Base-by-base conservation (phyloP, 345 rosid species). In the Clarkia xantiana region DNA sequence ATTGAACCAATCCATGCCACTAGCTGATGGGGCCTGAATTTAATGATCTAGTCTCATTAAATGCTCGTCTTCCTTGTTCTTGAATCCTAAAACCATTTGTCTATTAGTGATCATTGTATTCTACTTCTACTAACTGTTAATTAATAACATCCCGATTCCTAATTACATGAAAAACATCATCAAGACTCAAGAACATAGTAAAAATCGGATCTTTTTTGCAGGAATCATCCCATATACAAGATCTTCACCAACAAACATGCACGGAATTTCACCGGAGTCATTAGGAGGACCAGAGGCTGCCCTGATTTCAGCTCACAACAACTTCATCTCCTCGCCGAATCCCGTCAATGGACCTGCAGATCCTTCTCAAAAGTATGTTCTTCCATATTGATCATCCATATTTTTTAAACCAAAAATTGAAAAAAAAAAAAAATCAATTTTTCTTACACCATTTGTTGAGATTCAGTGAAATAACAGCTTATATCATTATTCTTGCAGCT, bases 151-250 rank as follows among this genome's bases (percentile, higher is more conserved):
- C n/a, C n/a, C n/a, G n/a, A n/a, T n/a, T 22, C 3, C 25, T 22
- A 22, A 22, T 22, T 22, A 22, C 25, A 22, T 22, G 25, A 22
- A 22, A 43, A 22, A 22, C 2, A 22, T 5, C n/a, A n/a, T n/a
- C n/a, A n/a, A 43, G 2, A 2, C 2, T 22, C 5, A 22, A 2
- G 25, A 22, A 22, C 25, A 5, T 22, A 5, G 3, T 22, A 22
- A 22, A 22, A 22, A 22, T 22, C 5, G 16, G 10, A 11, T 55
- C 45, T 10, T 45, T 19, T 49, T 47, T 65, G 65, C 84, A 86
- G 98, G 87, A 55, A 68, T 81, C 72, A 67, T 81, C 22, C 77
- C 94, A 9, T 65, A 69, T 49, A 14, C 43, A 18, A 51, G 63
- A 73, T 59, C 66, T 61, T 65, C 45, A 50, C 45, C 34, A 16